phyloP scores from a whole-genome alignment of 2,329 filamentous ascomycete species.

The Nigrospora oryzae region DNA sequence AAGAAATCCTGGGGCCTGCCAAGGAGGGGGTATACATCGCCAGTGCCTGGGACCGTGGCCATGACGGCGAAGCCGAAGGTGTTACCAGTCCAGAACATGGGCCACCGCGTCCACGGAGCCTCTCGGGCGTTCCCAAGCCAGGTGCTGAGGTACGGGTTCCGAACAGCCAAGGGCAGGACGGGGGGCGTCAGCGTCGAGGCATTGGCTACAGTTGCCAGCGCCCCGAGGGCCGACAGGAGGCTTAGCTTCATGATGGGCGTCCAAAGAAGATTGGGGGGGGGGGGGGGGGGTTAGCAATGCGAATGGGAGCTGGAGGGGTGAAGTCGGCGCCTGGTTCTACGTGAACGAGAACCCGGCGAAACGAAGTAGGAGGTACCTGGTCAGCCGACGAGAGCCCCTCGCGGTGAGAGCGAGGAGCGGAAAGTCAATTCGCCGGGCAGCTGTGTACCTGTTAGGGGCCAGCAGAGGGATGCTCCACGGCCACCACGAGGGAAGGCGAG shows the following conservation, averaged over 20 bases:
- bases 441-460: no score
- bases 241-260: slow-evolving; percentile 15
- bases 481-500: no score
- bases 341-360: no score
- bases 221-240: slow-evolving; percentile 17
- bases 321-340: no score
- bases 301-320: neutral
- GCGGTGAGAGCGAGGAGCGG: no score
- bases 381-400: no score
- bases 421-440: no score
- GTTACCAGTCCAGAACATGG: slow-evolving; percentile 70
- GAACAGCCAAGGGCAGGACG: slow-evolving; percentile 47
- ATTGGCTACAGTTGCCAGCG: slow-evolving; percentile 23
- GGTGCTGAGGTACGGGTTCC: slow-evolving; percentile 52
- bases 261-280: neutral
- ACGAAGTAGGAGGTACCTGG: no score
- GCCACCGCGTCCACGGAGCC: slow-evolving; percentile 75
- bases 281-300: neutral
- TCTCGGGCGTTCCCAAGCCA: slow-evolving; percentile 61
- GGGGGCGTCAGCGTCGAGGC: slow-evolving; percentile 47
- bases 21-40: slow-evolving; percentile 39
- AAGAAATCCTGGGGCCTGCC: slow-evolving; percentile 43
- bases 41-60: slow-evolving; percentile 31
- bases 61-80: slow-evolving; percentile 40
- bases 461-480: no score